Base-by-base conservation (phyloP, 495 filamentous ascomycete species). In the Evernia prunastri region DNA sequence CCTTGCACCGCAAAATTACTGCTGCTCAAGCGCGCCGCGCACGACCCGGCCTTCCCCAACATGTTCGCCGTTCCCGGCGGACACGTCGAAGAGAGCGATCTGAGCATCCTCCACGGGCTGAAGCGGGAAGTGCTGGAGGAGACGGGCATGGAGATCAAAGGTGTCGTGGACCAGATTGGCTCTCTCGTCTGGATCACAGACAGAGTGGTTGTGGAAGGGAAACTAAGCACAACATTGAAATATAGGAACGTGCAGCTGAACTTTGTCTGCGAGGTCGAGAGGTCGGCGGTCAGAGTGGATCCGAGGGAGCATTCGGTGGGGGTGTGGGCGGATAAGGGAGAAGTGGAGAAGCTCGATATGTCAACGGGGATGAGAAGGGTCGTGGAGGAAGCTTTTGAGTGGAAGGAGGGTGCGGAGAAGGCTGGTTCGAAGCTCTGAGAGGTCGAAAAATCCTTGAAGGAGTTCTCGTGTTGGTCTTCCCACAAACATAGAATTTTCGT, bases 11-110 rank as follows among this genome's bases (percentile, higher is more conserved):
- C 29, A 3, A 23, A 7, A 23, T 2, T 45, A 8, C 53, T 68
- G 1, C 56, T 68, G 6, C 56, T 68, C 43, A 66, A 68, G 61
- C 57, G 63, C 45, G 57, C 63, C 17, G 39, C 66, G 25, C 45
- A 66, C 12, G 66, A 68, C 9, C 35, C 23, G 36, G 23, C 36
- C 0, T 61, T 56, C 33, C 45, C 57, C 7, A 37, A 57, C 18
- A 25, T 42, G 11, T 68, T 54, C 29, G 66, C 61, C 18, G 57
- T 68, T 12, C 63, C 66, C 1, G 33, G 56, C 27, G 64, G 66
- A 0, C 60, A 66, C 35, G 58, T 61, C 13, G 63, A 58, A 15
- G 33, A 61, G 7, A 40, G 13, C 1, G 66, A 66, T 40, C 3
- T 9, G 18, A 66, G 33, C 11, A 61, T 68, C 17, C 13, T 47